Evolutionary conservation across 352 stramenopile species (phyloP), one percentile per base, ranked within the genome.

Genomic region (Peronospora belbahrii): DNA sequence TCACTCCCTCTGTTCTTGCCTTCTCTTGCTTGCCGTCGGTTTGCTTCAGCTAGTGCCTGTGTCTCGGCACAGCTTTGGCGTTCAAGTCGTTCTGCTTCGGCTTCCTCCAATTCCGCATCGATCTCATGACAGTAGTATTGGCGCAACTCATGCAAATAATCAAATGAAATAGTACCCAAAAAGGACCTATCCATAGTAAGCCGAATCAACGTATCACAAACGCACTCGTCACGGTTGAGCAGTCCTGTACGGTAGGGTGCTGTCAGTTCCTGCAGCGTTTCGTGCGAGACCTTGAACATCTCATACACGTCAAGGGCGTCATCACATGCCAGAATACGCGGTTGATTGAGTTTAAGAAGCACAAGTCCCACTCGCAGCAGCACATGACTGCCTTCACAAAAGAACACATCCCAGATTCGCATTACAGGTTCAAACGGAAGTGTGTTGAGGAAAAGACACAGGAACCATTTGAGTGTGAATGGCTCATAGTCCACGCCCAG

Each of bases 381-480:
- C 14, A 95, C 82, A 35, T 96, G 89, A 43, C 69, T 86, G 13
- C 87, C 83, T 58, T 96, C 83, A 40, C 84, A 90, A 28, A 96
- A 94, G 38, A 95, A 91, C 19, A 89, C 56, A 42, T 95, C 86
- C 86, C 86, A 96, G 38, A 96, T 77, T 6, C 86, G 74, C 60
- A 95, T 65, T n/a, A 86, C 84, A 0, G 78, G 80, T 34, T 95
- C 83, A 27, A 96, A 82, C 11, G 83, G 82, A 13, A 97, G 56
- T 18, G 85, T 93, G 53, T 96, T 95, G n/a, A 97, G 61, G 62
- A 96, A 97, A 2, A 95, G 52, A 58, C 88, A 97, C 0, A 97
- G 53, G 33, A 96, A 97, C 88, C 87, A 97, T 55, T 96, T 95
- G 45, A 94, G 78, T 28, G 87, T 95, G 32, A 96, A 86, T 15